Base-by-base conservation (phyloP, 305 asterid genomes). In the Fraxinus nigra region DNA sequence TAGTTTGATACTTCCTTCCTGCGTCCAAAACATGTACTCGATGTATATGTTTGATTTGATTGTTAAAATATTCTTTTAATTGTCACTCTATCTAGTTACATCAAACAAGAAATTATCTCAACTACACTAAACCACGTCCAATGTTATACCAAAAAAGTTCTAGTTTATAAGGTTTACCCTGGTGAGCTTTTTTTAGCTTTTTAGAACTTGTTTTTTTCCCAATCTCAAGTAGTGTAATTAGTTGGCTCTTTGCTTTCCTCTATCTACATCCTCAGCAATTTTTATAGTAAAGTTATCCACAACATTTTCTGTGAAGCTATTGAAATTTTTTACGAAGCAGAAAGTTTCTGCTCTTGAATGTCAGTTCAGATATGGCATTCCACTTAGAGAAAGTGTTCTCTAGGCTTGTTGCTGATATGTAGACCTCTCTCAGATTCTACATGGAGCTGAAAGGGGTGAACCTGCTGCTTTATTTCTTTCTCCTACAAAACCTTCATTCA, bases 401-500 rank as follows among this genome's bases (percentile, higher is more conserved):
- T 56, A 54, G 67, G 34, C 70, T 78, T 76, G 78, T 83, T 73
- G 74, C 88, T 94, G 84, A 87, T 77, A 63, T 80, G 54, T 77
- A 3, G 59, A 65, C 77, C 76, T 51, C 80, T 69, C 34, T 84
- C 95, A 94, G 99, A 94, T 91, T 88, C 83, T 96, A 80, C 97
- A 89, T 76, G 98, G 99, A 80, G 94, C 94, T 40, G 98, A 96
- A 88, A 87, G 92, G 88, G 98, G 97, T 78, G 99, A 96, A 89
- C 84, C 94, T 81, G 88, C 87, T 85, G 97, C 99, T 65, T 81
- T 94, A 78, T 91, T 96, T 90, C 98, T 96, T 69, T 96, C 99
- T 77, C 98, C 98, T 35, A 79, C 87, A 86, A 90, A 80, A 82
- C 95, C 98, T 80, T 92, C 95, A 72, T 87, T 82, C 91, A 96